phyloP scores from a whole-genome alignment of 495 filamentous ascomycete genomes.

The Lepidopterella palustris region DNA sequence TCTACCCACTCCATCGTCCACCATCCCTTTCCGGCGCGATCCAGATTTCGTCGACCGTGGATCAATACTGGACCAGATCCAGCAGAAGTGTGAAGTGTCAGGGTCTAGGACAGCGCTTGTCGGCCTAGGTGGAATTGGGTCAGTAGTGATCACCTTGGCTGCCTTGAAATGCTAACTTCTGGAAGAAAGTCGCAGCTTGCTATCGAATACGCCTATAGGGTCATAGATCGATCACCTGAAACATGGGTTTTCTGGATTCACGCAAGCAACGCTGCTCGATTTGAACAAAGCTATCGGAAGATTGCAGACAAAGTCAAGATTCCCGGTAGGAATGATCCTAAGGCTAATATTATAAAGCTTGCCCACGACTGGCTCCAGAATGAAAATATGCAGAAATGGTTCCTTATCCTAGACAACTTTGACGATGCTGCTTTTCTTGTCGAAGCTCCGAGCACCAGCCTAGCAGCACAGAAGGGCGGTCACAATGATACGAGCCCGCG shows the following conservation, averaged over 20 bases:
- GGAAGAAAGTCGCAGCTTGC: constrained; percentile 53
- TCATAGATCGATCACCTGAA: constrained; percentile 21
- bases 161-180: no score
- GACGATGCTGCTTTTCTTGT: constrained; percentile 42
- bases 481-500: neutral
- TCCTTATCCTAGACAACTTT: constrained; percentile 47
- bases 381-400: constrained; percentile 37
- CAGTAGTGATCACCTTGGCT: no score
- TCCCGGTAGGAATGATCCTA: constrained; percentile 25
- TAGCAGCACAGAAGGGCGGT: neutral
- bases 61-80: no score
- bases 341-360: constrained; percentile 32
- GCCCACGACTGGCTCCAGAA: constrained; percentile 39
- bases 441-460: neutral
- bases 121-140: no score
- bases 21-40: no score
- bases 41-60: no score
- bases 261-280: constrained; percentile 24
- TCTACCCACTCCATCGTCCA: no score
- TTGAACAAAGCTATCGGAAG: constrained; percentile 19
- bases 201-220: constrained; percentile 43
- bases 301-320: constrained; percentile 21
- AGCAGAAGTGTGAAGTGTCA: no score
- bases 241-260: constrained; percentile 27
- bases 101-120: no score